A percentile compares a stretch with the other conserved stretches of the same genome.
Evolutionary conservation across 2,329 filamentous ascomycete genomes (phyloP).

Genomic region (Trichoderma sp.): DNA sequence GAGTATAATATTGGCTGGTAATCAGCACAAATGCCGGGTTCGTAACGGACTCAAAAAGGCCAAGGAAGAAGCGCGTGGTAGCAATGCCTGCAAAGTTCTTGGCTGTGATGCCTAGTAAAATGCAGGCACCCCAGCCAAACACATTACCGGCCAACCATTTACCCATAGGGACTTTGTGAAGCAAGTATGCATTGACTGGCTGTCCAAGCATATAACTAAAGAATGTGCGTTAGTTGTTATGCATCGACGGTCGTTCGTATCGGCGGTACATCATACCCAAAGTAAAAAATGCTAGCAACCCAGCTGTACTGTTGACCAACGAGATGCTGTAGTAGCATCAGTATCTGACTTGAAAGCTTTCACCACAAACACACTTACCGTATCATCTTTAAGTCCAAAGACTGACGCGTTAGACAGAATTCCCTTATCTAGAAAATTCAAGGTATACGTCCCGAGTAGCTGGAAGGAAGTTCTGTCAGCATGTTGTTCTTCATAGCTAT

Average conservation of each 20-base stretch:
- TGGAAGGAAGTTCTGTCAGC: neutral
- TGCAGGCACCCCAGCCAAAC: conserved; percentile 7
- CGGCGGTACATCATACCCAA: neutral
- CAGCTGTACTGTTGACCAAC: neutral
- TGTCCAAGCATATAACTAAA: neutral
- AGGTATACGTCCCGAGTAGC: neutral
- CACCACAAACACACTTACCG: neutral
- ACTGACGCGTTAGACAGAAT: neutral
- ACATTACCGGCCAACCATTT: conserved; percentile 14
- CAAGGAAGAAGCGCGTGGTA: conserved; percentile 22
- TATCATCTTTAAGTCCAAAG: neutral
- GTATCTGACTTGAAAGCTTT: neutral
- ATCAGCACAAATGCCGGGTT: conserved; percentile 21
- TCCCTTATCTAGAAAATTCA: neutral
- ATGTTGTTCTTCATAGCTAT: neutral
- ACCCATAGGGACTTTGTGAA: conserved; percentile 20
- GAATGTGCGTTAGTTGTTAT: neutral
- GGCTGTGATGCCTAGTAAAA: neutral
- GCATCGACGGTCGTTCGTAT: neutral
- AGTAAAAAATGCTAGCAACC: neutral
- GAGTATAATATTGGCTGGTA: conserved; percentile 23
- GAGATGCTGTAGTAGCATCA: neutral
- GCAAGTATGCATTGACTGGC: neutral
- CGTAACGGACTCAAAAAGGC: conserved; percentile 22
- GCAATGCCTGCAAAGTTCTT: conserved; percentile 21